Evolutionary conservation across 2,329 filamentous ascomycete genomes (phyloP), one percentile per base, ranked within the genome.

Genomic region (Trichoderma pleuroti): DNA sequence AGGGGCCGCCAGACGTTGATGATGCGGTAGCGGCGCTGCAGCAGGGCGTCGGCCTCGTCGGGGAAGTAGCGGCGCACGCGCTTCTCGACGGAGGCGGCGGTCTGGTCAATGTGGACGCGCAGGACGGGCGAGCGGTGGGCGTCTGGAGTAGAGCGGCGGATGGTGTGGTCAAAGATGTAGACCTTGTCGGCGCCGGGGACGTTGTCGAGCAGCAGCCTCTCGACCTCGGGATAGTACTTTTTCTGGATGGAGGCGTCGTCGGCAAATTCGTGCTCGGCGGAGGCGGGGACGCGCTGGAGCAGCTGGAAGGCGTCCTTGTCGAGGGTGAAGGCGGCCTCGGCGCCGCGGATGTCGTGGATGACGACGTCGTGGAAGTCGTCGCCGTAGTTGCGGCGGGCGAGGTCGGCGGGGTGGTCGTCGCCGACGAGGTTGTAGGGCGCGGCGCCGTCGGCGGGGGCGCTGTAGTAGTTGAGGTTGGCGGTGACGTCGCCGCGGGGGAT

Each of bases 221-320:
- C 91, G 10, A 97, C 88, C 78, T 97, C 93, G 0, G 93, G 91
- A 82, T 98, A 98, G 84, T 97, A 98, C 68, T 89, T 86, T 1
- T 82, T 76, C 76, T 87, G 82, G 80, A 98, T 92, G 72, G 87
- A 88, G 12, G 85, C 87, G 76, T 94, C 91, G 78, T 92, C 88
- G 5, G 80, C 80, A 79, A 95, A 97, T 52, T 88, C 86, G 6
- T 69, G 7, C 56, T 80, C 79, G 10, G 62, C 72, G 3, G 86
- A 86, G 2, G 87, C 85, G 0, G 89, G 83, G 1, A 93, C 81
- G 75, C 85, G 81, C 14, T 83, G 82, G 62, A 93, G 79, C 24
- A 92, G 83, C 70, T 88, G 84, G 83, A 97, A 97, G 73, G 93
- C 93, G 79, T 94, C 89, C 70, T 84, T 84, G 81, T 95, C 91